Base-by-base conservation (phyloP, 164 flowering plant species). In the Magnolia officinalis region DNA sequence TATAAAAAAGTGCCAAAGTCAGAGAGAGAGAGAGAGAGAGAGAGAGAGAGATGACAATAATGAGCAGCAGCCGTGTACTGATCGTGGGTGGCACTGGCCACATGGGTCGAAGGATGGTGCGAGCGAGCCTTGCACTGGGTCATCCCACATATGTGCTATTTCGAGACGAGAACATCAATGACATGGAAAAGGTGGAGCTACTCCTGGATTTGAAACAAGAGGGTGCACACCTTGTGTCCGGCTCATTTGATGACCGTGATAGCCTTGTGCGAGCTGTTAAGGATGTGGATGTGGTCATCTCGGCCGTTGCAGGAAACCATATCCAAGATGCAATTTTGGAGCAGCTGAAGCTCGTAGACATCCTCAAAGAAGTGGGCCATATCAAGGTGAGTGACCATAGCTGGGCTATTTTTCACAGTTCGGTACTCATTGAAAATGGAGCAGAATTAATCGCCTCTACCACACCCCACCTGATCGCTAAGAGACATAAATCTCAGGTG, bases 141-240 rank as follows among this genome's bases (percentile, higher is more conserved):
- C 75, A 63, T 21, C 75, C 75, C 20, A 73, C 68, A 0, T 37
- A 73, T n/a, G 75, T 73, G 1, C 29, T 72, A 61, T 72, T 72
- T 29, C 29, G 74, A 31, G 31, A 72, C 9, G 74, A 72, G 74
- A 72, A 52, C 74, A 23, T 50, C 6, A 23, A 72, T 24, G 63
- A 72, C 74, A 72, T 72, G 19, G 74, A 72, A 61, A 72, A 72
- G 74, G 74, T 72, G 74, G 74, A 72, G 37, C 51, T 72, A 37
- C 20, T 50, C 9, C 74, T 72, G 7, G 74, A 50, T 20, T 72
- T 72, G 8, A 72, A 72, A 61, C 59, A 21, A 52, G 37, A 51
- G 26, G 74, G 74, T 50, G 74, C 74, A n/a, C 29, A 7, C 37
- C 74, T 72, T 24, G 29, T 72, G 29, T 24, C 74, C 63, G 74